Percentiles rank a stretch among this genome's conserved stretches.
phyloP scores from a whole-genome alignment of 2,329 filamentous ascomycete species.

The Aspergillus quadrilineatus region DNA sequence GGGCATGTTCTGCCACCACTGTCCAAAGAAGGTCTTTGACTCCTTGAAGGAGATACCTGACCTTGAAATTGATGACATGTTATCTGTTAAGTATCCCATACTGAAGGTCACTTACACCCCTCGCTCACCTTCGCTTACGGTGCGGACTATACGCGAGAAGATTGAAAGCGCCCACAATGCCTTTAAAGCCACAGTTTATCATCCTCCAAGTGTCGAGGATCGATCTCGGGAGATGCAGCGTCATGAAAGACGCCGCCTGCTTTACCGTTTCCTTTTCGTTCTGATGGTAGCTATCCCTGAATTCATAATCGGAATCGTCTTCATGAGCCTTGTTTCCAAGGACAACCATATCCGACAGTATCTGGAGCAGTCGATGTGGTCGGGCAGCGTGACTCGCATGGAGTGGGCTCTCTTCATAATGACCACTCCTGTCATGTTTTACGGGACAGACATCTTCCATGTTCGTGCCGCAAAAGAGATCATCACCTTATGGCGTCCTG shows the following conservation, averaged over 20 bases:
- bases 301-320: conserved; percentile 83
- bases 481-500: conserved; percentile 70
- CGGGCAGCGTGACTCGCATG: conserved; percentile 68
- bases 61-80: conserved; percentile 40
- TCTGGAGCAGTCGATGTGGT: conserved; percentile 68
- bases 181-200: conserved; percentile 69
- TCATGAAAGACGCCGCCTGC: conserved; percentile 66
- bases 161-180: conserved; percentile 66
- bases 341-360: conserved; percentile 60
- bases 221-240: conserved; percentile 70
- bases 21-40: conserved; percentile 52
- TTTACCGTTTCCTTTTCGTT: conserved; percentile 70
- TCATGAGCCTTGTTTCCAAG: conserved; percentile 75
- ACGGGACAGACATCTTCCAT: conserved; percentile 83
- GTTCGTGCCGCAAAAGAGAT: conserved; percentile 75
- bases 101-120: conserved; percentile 71
- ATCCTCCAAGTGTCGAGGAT: conserved; percentile 80
- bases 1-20: conserved; percentile 74
- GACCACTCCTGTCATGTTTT: conserved; percentile 83
- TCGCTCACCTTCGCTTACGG: conserved; percentile 65
- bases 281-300: conserved; percentile 72
- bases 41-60: conserved; percentile 50
- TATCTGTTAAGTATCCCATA: conserved; percentile 63
- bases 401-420: conserved; percentile 79
- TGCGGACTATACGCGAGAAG: conserved; percentile 68